Conservation (phyloP, 192 early-diverging fungal genomes). For the Pilobolus umbonatus region DNA sequence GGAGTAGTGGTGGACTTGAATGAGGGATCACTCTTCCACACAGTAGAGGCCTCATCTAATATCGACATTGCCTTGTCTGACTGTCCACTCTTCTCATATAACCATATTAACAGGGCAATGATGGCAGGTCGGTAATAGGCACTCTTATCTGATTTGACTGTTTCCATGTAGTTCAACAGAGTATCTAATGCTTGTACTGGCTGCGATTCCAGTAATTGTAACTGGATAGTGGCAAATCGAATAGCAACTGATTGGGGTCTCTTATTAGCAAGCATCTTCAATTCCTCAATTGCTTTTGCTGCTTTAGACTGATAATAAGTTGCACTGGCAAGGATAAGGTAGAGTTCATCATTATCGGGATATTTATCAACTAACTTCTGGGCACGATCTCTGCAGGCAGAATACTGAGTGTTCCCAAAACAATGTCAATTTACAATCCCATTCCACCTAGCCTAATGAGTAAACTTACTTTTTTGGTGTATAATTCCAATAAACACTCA, state of each 20-base stretch:
- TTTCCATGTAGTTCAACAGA: conserved; percentile 39
- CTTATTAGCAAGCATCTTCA: conserved; percentile 37
- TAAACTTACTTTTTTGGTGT: conserved; percentile 55
- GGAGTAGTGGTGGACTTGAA: conserved; percentile 12
- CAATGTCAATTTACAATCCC: not conserved
- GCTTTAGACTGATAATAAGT: conserved; percentile 51
- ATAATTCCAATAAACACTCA: conserved; percentile 52
- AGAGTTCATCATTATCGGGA: conserved; percentile 55
- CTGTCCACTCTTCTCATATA: conserved; percentile 62
- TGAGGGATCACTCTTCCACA: conserved; percentile 46
- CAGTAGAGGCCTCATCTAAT: conserved; percentile 50
- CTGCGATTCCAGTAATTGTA: conserved; percentile 47
- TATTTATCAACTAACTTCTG: conserved; percentile 50
- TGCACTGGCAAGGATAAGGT: conserved; percentile 53
- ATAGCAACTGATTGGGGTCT: conserved; percentile 47
- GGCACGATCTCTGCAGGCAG: conserved; percentile 47
- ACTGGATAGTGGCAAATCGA: conserved; percentile 59
- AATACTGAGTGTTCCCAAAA: conserved; percentile 19
- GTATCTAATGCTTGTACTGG: conserved; percentile 44
- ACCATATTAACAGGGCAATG: conserved; percentile 67
- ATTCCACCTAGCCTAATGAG: not conserved
- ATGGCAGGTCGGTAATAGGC: conserved; percentile 51
- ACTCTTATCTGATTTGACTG: conserved; percentile 19
- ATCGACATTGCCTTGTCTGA: conserved; percentile 52
- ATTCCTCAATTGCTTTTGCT: conserved; percentile 51